These are phyloP conservation scores for Pseudocercospora crystallina DNA, from an alignment of 2,329 filamentous ascomycete genomes.

Conservation along the genomic window DNA sequence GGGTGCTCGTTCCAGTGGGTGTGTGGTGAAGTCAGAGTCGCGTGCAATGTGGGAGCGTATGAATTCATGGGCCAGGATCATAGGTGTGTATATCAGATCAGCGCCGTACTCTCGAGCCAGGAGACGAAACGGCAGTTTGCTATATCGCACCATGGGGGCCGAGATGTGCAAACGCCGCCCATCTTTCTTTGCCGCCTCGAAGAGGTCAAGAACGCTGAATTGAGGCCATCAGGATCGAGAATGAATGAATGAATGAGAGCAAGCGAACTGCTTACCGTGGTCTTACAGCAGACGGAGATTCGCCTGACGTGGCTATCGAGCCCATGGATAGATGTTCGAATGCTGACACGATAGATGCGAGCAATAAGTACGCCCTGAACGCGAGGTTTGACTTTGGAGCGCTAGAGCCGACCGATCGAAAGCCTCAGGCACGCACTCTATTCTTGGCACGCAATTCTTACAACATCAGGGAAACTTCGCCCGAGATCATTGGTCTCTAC, in stretches of 20 bases:
- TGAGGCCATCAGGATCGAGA: not conserved
- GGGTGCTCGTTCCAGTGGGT: slow-evolving; percentile 47
- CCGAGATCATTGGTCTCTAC: too few relatives aligned
- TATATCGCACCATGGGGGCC: slow-evolving; percentile 24
- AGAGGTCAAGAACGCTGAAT: slow-evolving; percentile 44
- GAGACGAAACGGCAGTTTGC: slow-evolving; percentile 66
- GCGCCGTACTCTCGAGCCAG: slow-evolving; percentile 64
- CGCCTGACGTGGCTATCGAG: too few relatives aligned
- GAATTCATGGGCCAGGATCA: slow-evolving; percentile 51
- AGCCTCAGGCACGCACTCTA: too few relatives aligned
- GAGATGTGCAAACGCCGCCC: slow-evolving; percentile 43
- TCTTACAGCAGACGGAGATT: too few relatives aligned
- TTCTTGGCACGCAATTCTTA: too few relatives aligned
- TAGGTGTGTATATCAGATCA: slow-evolving; percentile 70
- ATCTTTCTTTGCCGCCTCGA: slow-evolving; percentile 55
- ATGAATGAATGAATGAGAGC: not conserved
- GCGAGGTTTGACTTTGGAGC: too few relatives aligned
- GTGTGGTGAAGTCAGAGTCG: slow-evolving; percentile 64
- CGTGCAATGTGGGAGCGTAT: slow-evolving; percentile 28
- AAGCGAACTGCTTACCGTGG: slow-evolving; percentile 1
- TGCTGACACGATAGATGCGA: too few relatives aligned
- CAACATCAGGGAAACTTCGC: too few relatives aligned
- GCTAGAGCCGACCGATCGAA: too few relatives aligned
- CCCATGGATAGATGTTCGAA: too few relatives aligned
- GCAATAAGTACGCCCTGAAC: too few relatives aligned